Conservation (phyloP, 2,329 filamentous ascomycete species). For the Colletotrichum sp. region DNA sequence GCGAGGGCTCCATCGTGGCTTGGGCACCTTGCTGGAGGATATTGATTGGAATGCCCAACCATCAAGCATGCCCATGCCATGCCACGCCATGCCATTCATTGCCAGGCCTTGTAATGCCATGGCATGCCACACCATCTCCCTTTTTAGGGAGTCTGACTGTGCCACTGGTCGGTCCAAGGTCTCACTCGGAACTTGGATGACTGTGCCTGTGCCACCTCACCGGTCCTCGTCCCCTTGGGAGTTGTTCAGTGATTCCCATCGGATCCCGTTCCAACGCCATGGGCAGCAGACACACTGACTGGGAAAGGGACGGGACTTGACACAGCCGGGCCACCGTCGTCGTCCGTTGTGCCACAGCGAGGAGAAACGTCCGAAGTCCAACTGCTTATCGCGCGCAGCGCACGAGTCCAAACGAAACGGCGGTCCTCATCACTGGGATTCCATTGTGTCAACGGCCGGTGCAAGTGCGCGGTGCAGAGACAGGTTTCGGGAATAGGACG, state of each 20-base stretch:
- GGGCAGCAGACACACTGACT: constrained; percentile 2
- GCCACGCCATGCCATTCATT: neutral
- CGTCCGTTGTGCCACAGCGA: constrained; percentile 7
- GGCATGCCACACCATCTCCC: neutral
- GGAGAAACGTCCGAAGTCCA: constrained; percentile 10
- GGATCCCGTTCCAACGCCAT: constrained; percentile 9
- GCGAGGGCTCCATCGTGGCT: neutral
- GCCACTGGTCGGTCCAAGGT: neutral
- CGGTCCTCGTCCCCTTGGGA: constrained; percentile 1
- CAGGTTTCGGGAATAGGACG: neutral
- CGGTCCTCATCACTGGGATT: neutral
- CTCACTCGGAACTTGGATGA: constrained; percentile 3
- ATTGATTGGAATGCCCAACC: neutral
- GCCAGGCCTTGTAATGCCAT: neutral
- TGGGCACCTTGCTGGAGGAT: neutral
- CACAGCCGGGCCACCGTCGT: neutral
- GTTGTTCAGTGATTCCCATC: neutral
- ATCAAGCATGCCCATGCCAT: neutral
- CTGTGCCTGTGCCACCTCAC: neutral
- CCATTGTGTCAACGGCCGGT: neutral
- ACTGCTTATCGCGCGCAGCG: neutral
- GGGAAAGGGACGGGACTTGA: neutral
- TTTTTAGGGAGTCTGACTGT: neutral
- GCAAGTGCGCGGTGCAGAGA: neutral
- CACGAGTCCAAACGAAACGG: neutral